These are phyloP conservation scores for Aspergillus tubingensis DNA, from an alignment of 2,329 filamentous ascomycete species.

Conservation along the genomic window DNA sequence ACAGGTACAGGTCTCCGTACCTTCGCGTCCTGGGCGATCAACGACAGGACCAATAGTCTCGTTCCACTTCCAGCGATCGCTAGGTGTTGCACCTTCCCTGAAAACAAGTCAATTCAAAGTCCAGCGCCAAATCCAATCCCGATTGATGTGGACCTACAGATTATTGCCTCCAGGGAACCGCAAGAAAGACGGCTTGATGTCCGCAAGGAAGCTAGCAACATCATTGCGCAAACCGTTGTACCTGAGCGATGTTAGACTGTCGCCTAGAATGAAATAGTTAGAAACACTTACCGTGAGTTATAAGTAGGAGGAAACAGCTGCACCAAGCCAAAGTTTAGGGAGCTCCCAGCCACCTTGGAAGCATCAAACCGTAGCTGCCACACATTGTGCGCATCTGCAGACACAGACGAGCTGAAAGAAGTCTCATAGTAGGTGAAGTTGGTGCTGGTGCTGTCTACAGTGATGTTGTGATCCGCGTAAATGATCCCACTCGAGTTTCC, in stretches of 20 bases:
- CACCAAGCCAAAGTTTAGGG: constrained; percentile 30
- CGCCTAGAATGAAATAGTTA: not conserved
- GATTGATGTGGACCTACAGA: constrained; percentile 37
- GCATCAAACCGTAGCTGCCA: constrained; percentile 33
- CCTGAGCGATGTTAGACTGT: constrained; percentile 10
- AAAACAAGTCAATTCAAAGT: not conserved
- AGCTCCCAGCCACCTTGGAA: constrained; percentile 21
- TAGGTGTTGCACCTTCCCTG: constrained; percentile 31
- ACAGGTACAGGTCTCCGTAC: constrained; percentile 7
- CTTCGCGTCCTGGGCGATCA: constrained; percentile 56
- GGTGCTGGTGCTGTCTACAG: constrained; percentile 22
- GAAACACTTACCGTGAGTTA: constrained; percentile 16
- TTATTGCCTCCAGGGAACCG: constrained; percentile 68
- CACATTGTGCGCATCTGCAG: constrained; percentile 30
- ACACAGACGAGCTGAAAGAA: constrained; percentile 24
- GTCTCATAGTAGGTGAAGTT: constrained; percentile 27
- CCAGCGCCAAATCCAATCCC: too few species aligned
- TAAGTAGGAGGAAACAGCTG: constrained; percentile 33
- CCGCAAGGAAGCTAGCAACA: constrained; percentile 55
- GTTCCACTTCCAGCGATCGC: constrained; percentile 44
- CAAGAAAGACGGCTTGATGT: constrained; percentile 58
- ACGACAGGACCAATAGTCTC: constrained; percentile 44
- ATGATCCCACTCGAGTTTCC: constrained; percentile 26
- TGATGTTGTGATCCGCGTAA: constrained; percentile 30
- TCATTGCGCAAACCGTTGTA: constrained; percentile 60